Base-by-base conservation (phyloP, 2,329 filamentous ascomycete genomes). In the Elsinoe necatrix region DNA sequence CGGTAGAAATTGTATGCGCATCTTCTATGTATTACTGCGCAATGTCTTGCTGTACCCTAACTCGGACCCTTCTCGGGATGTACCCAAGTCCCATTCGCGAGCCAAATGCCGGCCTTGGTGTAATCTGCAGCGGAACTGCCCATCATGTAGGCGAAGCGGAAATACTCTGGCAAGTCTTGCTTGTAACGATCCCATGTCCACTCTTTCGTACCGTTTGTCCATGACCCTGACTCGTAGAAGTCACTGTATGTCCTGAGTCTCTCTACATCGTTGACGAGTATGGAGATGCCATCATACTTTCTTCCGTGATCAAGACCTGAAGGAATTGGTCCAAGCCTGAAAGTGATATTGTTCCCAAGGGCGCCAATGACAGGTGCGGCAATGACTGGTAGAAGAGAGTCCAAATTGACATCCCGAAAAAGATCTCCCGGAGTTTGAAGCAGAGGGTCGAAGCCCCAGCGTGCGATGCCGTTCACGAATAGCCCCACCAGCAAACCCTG, bases 371-470 rank as follows among this genome's bases (percentile, higher is more conserved):
- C 41, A 77, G 72, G 67, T 1, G 67, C 61, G 1, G 65, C 61
- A 29, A 78, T 67, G 1, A 64, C 39, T 1, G 76, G 89, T 1
- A 93, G 75, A 0, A 80, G 71, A 0, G 82, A 83, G 9, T 82
- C 81, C 21, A 72, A 63, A n/a, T 71, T 72, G 0, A 70, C 71
- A 42, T 77, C 74, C 29, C 73, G 83, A 55, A 83, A 83, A 21
- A 98, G 73, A 0, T 84, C 83, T 0, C 72, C 78, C 0, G 87
- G 82, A 0, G 93, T 97, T 71, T 98, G 85, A 14, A 98, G 79
- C 47, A 98, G 82, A 0, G 86, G 80, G 60, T 89, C 91, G 69
- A 95, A 98, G 0, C 91, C 91, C 93, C 93, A 97, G 42, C 92
- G 81, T 3, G 91, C 92, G 59, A 95, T 83, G 54, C 93, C 92